These are phyloP conservation scores for Camellia japonica DNA, from an alignment of 148 eudicot species.

Conservation along the genomic window DNA sequence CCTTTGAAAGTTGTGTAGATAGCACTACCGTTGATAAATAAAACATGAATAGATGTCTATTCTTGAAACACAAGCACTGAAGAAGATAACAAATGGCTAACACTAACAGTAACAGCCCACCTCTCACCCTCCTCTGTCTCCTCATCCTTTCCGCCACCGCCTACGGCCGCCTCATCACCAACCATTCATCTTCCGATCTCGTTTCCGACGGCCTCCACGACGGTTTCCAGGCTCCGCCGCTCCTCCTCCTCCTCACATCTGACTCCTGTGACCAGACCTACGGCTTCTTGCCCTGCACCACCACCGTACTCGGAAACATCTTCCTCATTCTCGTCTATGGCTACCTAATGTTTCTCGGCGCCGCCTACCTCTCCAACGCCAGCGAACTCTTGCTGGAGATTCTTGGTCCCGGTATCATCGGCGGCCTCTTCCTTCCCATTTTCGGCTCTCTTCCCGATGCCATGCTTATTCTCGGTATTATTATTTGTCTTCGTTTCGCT, in stretches of 20 bases:
- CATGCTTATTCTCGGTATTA: no score
- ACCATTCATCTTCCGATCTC: no score
- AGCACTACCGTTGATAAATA: background rate
- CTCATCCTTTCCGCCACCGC: conserved; percentile 1
- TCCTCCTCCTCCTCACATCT: background rate
- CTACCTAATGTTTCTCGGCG: conserved; percentile 63
- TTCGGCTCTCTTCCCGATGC: conserved; percentile 35
- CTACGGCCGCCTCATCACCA: no score
- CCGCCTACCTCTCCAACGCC: conserved; percentile 56
- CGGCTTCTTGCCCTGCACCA: conserved; percentile 87
- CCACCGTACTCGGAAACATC: conserved; percentile 51
- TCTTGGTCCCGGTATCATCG: conserved; percentile 83
- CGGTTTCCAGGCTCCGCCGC: conserved; percentile 11
- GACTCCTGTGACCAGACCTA: conserved; percentile 63
- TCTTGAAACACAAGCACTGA: background rate
- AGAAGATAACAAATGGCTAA: background rate
- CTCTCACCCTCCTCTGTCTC: no score
- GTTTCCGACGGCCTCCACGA: conserved; percentile 17
- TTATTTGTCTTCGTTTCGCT: no score
- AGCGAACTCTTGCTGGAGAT: conserved; percentile 37
- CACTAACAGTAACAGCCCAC: no score
- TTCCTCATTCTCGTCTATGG: conserved; percentile 74
- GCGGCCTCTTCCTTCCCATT: conserved; percentile 74
- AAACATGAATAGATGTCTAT: background rate
- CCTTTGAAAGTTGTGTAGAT: no score